Evolutionary conservation across 495 filamentous ascomycete species (phyloP).

Genomic region (Talaromyces trachyspermus): DNA sequence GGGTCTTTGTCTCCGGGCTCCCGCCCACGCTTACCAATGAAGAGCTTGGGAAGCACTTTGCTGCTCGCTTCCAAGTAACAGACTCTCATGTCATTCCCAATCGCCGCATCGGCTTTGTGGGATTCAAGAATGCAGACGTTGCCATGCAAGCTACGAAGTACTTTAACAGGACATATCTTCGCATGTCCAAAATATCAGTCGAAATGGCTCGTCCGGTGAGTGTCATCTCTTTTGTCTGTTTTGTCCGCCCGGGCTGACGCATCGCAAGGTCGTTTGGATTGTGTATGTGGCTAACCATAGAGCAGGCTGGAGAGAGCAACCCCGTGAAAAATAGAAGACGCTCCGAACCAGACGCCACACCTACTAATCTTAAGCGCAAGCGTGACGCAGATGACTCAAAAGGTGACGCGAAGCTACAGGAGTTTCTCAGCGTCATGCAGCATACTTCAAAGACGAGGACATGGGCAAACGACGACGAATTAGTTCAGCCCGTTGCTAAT

Average conservation of each 20-base stretch:
- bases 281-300: slow-evolving; percentile 4
- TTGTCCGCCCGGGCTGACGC: slow-evolving; percentile 35
- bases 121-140: slow-evolving; percentile 76
- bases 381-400: slow-evolving; percentile 37
- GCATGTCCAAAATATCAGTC: slow-evolving; percentile 91
- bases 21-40: slow-evolving; percentile 67
- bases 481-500: slow-evolving; percentile 22
- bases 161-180: slow-evolving; percentile 90
- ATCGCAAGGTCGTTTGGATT: slow-evolving; percentile 32
- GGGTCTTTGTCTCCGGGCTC: slow-evolving; percentile 85
- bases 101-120: slow-evolving; percentile 90
- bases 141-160: slow-evolving; percentile 80
- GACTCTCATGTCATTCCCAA: slow-evolving; percentile 85
- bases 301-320: slow-evolving; percentile 5
- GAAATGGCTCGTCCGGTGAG: slow-evolving; percentile 84
- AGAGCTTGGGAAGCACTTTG: slow-evolving; percentile 83
- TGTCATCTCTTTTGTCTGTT: slow-evolving; percentile 11
- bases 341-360: slow-evolving; percentile 15
- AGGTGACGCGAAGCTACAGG: slow-evolving; percentile 70
- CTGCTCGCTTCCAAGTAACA: slow-evolving; percentile 66
- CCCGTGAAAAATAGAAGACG: slow-evolving; percentile 6
- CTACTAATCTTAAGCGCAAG: slow-evolving; percentile 47
- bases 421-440: slow-evolving; percentile 81
- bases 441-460: slow-evolving; percentile 57
- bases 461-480: slow-evolving; percentile 55